Evolutionary conservation across 768 basidiomycete genomes (phyloP).

Genomic region (Leucosporidium creatinivorum): DNA sequence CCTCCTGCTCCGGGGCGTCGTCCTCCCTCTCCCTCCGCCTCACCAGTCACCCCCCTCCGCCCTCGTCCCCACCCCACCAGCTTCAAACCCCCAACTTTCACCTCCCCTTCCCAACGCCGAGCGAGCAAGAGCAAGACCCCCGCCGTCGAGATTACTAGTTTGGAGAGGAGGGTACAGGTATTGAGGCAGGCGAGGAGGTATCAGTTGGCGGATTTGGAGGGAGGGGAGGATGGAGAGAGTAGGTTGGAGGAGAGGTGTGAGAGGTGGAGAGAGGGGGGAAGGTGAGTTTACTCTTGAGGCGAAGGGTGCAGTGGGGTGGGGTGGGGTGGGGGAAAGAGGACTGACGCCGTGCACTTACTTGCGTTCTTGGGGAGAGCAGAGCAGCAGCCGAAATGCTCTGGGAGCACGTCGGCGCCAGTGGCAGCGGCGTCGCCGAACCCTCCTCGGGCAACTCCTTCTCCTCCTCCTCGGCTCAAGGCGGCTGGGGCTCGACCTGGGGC

Average conservation of each 20-base stretch:
- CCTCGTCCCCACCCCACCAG: no score
- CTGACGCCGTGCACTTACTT: no score
- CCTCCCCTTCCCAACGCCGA: not conserved
- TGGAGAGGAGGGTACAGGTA: not conserved
- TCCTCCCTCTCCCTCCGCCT: not conserved
- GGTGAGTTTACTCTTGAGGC: not conserved
- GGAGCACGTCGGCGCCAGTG: slow-evolving; percentile 1
- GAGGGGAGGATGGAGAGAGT: not conserved
- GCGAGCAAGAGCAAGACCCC: not conserved
- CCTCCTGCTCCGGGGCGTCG: not conserved
- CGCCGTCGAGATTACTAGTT: not conserved
- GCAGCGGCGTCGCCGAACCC: no score
- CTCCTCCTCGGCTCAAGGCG: no score
- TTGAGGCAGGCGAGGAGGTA: slow-evolving; percentile 1
- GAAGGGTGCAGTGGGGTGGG: no score
- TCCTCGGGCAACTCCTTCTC: not conserved
- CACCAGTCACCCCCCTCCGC: not conserved
- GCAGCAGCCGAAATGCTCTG: not conserved
- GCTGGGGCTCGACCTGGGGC: not conserved
- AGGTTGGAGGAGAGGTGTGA: not conserved
- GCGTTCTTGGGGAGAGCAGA: not conserved
- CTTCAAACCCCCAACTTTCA: not conserved
- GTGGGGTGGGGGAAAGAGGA: no score
- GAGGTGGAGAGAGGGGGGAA: slow-evolving; percentile 12
- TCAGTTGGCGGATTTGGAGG: not conserved